A percentile compares a stretch with the other conserved stretches of the same genome.
Evolutionary conservation across 345 rosid species (phyloP).

Genomic region (Populus alba): DNA sequence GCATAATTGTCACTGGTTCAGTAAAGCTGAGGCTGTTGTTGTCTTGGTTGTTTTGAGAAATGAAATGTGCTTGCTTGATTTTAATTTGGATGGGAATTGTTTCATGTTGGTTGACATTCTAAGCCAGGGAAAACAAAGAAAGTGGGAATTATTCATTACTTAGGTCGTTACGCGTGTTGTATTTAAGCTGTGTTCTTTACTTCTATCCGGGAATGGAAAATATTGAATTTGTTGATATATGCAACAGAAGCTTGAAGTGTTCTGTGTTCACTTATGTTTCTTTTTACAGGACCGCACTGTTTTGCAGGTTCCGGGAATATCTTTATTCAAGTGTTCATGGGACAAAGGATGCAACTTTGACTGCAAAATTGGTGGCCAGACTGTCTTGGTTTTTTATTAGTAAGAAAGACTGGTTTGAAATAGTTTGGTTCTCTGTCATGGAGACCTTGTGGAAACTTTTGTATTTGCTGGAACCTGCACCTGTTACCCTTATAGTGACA

Average conservation of each 20-base stretch:
- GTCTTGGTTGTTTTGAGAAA: background rate
- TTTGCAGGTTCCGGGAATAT: constrained; percentile 45
- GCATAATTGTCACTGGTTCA: background rate
- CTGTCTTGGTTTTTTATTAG: constrained; percentile 6
- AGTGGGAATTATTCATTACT: background rate
- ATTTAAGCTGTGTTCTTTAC: background rate
- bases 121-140: background rate
- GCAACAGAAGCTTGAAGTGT: background rate
- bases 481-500: constrained; percentile 70
- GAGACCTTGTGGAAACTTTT: constrained; percentile 85
- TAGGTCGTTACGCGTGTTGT: background rate
- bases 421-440: constrained; percentile 30
- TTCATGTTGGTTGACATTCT: background rate
- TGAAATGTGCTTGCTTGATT: background rate
- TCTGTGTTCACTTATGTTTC: background rate
- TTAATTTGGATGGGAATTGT: background rate
- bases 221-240: background rate
- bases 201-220: background rate
- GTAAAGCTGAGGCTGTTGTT: background rate
- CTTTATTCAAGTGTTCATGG: constrained; percentile 15
- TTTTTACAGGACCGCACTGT: background rate
- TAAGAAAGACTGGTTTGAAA: constrained; percentile 10
- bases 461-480: constrained; percentile 85
- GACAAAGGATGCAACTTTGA: constrained; percentile 34
- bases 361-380: background rate